Base-by-base conservation (phyloP, 352 stramenopile species). In the Phytopythium aichiense region DNA sequence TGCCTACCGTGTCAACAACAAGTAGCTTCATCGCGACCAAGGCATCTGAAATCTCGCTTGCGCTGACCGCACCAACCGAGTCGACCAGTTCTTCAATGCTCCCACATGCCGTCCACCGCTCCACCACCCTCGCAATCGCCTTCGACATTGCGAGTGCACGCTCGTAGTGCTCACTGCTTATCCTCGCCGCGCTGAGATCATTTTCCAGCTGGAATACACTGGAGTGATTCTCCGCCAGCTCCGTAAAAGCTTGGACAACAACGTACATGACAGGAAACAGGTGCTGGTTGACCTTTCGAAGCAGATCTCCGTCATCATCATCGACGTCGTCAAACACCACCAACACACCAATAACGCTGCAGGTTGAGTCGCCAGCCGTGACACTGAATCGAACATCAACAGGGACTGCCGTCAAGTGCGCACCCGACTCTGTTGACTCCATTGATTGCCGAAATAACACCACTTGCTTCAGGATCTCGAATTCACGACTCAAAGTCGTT, bases 401-500 rank as follows among this genome's bases (percentile, higher is more conserved):
- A 2, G 40, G 15, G 9, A 22, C 18, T 22, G 40, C 40, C 18
- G 16, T 46, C 40, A 46, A 4, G 13, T 46, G 18, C 43, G 25
- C 18, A 49, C 3, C 22, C 20, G 43, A n/a, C 15, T 22, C 40
- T n/a, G 43, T 9, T 15, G n/a, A 25, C 9, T 49, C 20, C 7
- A 28, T 49, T 5, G 5, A 13, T 11, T 49, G 43, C 9, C 43
- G 20, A 8, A 51, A 46, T 18, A 37, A n/a, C 28, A 69, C 57
- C 5, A 54, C 56, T 56, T 63, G 63, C 2, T 52, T 33, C n/a
- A 72, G 57, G 22, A 68, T 20, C 2, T 52, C n/a, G 33, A 69
- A 69, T 8, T 66, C 50, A 7, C 20, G 38, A 38, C 57, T 58
- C 8, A 28, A 8, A 5, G 43, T 16, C 22, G 18, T 16, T 49